Evolutionary conservation across 441 rosid species (phyloP), one percentile per base, ranked within the genome.

Genomic region (Croton laevigatus): DNA sequence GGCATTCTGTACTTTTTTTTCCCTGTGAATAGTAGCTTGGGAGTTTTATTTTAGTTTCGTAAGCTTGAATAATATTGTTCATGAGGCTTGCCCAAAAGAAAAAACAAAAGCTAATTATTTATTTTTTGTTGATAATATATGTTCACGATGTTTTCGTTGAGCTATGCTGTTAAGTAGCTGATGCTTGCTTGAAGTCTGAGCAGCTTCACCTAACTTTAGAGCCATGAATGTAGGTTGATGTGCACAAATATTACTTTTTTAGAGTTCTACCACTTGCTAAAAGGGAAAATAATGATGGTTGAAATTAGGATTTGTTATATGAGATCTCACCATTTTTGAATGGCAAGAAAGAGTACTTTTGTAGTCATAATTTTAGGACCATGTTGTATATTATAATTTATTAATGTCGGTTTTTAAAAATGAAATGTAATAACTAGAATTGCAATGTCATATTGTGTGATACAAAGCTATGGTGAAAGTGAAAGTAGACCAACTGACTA

Each of bases 181-280:
- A 54, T 20, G 53, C 20, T 42, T 23, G 70, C 59, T 52, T 13
- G 13, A 37, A 66, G 34, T 53, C 36, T 53, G 16, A 65, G 59
- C 64, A n/a, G 38, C 58, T 27, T 27, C 32, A 27, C 69, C 27
- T 49, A 27, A 34, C 58, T 51, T 36, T 49, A 51, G 22, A 9
- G 27, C 19, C 48, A 19, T 16, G 22, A 32, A 17, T 65, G 7
- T 48, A 14, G 20, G 7, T 20, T 17, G 45, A 9, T 16, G 20
- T 49, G 23, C 58, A 27, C n/a, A 49, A 65, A 65, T 27, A 27
- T 32, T 65, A 49, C 51, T 19, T 20, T 12, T 10, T 23, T 23
- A 36, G 44, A 48, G 57, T 22, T 17, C 37, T 27, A 27, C 32
- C 2, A 8, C 54, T 42, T 40, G n/a, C 10, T 19, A 37, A 37